Conservation (phyloP, 2,329 filamentous ascomycete species). For the Aureobasidium sp. region DNA sequence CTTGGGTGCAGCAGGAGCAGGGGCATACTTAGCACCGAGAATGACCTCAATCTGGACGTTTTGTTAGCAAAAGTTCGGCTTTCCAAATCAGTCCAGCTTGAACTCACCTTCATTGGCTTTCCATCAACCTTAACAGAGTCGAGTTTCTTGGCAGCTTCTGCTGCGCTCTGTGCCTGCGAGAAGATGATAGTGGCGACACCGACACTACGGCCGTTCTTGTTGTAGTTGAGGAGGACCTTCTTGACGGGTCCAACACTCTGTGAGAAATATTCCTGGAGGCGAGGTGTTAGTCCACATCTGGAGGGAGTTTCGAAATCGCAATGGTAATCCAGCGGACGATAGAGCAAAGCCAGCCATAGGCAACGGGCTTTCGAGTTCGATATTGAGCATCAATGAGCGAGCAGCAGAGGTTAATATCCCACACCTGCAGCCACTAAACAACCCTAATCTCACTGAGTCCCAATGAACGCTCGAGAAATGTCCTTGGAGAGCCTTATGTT, state of each 20-base stretch:
- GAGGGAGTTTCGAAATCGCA: slow-evolving; percentile 9
- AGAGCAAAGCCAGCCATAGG: slow-evolving; percentile 19
- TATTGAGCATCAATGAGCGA: slow-evolving; percentile 51
- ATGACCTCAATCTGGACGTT: slow-evolving; percentile 79
- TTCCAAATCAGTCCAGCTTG: slow-evolving; percentile 20
- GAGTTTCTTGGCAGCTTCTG: slow-evolving; percentile 73
- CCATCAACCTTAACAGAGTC: slow-evolving; percentile 89
- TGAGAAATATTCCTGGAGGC: slow-evolving; percentile 84
- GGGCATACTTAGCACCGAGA: slow-evolving; percentile 66
- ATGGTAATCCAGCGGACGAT: slow-evolving; percentile 23
- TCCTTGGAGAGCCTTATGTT: background rate
- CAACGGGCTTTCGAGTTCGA: background rate
- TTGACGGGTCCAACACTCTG: slow-evolving; percentile 85
- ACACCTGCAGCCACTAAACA: background rate
- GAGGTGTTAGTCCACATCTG: slow-evolving; percentile 55
- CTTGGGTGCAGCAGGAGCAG: slow-evolving; percentile 61
- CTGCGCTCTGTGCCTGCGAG: slow-evolving; percentile 69
- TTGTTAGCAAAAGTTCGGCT: slow-evolving; percentile 14
- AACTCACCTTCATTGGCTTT: slow-evolving; percentile 76
- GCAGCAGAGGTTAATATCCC: slow-evolving; percentile 46
- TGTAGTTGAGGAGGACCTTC: slow-evolving; percentile 85
- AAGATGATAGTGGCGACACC: slow-evolving; percentile 90
- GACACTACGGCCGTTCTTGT: slow-evolving; percentile 82
- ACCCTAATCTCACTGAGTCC: background rate
- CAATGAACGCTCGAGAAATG: background rate